Base-by-base conservation (phyloP, 1,284 basidiomycete species). In the Farysia itapuensis region DNA sequence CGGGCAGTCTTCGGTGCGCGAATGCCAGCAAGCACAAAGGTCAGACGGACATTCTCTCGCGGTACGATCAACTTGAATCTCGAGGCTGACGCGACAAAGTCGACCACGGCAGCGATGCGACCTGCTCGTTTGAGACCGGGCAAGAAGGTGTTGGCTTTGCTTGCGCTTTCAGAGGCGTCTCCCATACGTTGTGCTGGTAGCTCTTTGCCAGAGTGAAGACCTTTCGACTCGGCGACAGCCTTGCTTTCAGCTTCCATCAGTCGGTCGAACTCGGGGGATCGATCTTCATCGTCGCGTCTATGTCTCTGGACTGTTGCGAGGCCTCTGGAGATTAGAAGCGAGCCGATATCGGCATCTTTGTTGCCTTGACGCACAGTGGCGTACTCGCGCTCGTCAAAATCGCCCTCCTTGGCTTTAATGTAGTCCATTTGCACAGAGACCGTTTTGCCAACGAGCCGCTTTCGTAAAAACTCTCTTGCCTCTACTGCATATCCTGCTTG, bases 121-220 rank as follows among this genome's bases (percentile, higher is more conserved):
- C 91, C 93, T 40, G 85, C 80, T 20, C 94, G 86, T 79, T 96
- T 98, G 82, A 96, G 93, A 34, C 87, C 84, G 44, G 89, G 89
- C 16, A 97, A 79, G 79, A 90, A 96, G 3, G 75, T 72, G 58
- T 70, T 68, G 22, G 70, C 70, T 24, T 64, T 63, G 35, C 37
- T 39, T 2, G 67, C 63, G 15, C 44, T 64, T 45, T 72, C 70
- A 5, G 90, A 95, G 15, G 94, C 86, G 78, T 98, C 96, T 82
- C 93, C 64, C 81, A 89, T 72, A 80, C 82, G 47, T 79, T 85
- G 79, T 4, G 81, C 70, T 0, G 80, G 74, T 16, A 87, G 80
- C 36, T 96, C 92, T 78, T 96, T 96, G 35, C 88, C 87, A 14
- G 91, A 93, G 77, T 98, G 94, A 14, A 98, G 82, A 4, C 94